Evolutionary conservation across 495 filamentous ascomycete genomes (phyloP).

Genomic region (Penicillium manginii): DNA sequence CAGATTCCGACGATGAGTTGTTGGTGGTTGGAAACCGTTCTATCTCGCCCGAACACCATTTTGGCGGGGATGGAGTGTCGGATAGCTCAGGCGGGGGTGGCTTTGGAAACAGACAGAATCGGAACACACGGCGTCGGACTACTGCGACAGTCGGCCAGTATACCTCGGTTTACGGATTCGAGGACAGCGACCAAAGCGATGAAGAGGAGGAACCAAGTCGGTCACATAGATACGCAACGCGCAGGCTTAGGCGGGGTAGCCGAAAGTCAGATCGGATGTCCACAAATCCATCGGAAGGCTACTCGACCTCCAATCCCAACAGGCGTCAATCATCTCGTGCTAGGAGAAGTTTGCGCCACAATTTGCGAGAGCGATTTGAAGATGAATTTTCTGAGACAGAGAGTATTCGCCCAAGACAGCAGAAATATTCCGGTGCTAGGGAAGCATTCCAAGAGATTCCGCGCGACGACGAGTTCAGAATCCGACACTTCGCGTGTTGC

Average conservation of each 20-base stretch:
- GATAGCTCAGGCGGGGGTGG: not conserved
- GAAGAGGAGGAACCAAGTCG: not conserved
- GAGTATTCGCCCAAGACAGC: constrained; percentile 49
- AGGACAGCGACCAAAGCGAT: not conserved
- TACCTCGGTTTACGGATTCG: constrained; percentile 6
- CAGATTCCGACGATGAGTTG: constrained; percentile 25
- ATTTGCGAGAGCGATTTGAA: constrained; percentile 67
- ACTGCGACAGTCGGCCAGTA: not conserved
- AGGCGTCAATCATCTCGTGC: constrained; percentile 36
- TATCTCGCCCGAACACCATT: not conserved
- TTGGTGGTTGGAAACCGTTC: constrained; percentile 1
- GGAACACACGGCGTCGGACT: not conserved
- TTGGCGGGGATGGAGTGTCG: constrained; percentile 11
- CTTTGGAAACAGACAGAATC: not conserved
- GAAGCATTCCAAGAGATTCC: constrained; percentile 67
- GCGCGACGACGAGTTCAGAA: constrained; percentile 61
- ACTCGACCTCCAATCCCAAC: constrained; percentile 10
- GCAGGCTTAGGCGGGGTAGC: constrained; percentile 2
- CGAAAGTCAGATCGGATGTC: constrained; percentile 9
- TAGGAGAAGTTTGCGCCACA: constrained; percentile 41
- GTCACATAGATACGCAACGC: not conserved
- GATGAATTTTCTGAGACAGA: constrained; percentile 69
- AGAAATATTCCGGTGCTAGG: constrained; percentile 58
- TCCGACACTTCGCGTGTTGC: constrained; percentile 69
- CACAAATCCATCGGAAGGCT: constrained; percentile 15